Percentiles rank a stretch among this genome's conserved stretches.
Evolutionary conservation across 768 basidiomycete genomes (phyloP).

Genomic region (Leccinum broughii): DNA sequence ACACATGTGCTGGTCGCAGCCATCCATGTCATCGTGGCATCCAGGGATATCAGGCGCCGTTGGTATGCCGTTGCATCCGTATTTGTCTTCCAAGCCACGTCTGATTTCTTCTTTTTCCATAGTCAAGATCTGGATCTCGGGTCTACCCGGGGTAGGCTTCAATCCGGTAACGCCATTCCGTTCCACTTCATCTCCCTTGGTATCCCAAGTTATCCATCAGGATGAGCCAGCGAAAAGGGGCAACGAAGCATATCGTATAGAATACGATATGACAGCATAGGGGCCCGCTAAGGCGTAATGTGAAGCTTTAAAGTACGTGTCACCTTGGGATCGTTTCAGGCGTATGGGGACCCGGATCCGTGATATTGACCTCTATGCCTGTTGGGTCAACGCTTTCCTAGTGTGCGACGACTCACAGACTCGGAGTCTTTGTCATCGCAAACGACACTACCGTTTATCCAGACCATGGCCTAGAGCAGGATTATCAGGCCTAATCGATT

Average conservation of each 20-base stretch:
- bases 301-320: neutral
- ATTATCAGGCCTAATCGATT: constrained; percentile 4
- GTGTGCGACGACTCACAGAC: neutral
- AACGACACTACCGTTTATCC: neutral
- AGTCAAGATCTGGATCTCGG: constrained; percentile 20
- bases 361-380: neutral
- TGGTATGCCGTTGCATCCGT: neutral
- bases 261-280: neutral
- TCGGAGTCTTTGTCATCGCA: neutral
- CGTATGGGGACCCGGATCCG: neutral
- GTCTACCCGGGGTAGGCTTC: constrained; percentile 5
- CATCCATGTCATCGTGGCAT: neutral
- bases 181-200: neutral
- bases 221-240: constrained; percentile 7
- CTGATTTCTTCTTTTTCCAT: neutral
- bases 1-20: constrained; percentile 13
- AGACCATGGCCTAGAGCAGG: constrained; percentile 1
- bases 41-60: neutral
- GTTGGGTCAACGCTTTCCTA: neutral
- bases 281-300: neutral
- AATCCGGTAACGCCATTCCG: constrained; percentile 5
- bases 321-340: neutral
- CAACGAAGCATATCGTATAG: constrained; percentile 1
- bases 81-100: neutral
- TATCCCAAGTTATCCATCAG: constrained; percentile 8